Evolutionary conservation across 768 basidiomycete genomes (phyloP).

Genomic region (Leucosporidium scottii): DNA sequence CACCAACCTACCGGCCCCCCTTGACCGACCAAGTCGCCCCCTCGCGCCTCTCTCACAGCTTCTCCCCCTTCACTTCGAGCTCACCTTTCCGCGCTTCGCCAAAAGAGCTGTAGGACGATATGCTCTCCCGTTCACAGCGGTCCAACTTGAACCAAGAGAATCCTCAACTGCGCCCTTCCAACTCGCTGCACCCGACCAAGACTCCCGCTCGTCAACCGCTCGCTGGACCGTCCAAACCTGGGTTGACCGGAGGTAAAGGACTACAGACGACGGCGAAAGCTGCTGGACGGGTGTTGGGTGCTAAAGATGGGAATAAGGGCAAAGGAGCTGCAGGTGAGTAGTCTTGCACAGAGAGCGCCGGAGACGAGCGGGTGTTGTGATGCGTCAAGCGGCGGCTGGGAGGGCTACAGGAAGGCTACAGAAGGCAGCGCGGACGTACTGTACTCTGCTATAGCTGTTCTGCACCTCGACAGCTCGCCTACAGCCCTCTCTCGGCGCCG

Average conservation of each 20-base stretch:
- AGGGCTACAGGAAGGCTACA: background rate
- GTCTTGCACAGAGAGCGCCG: background rate
- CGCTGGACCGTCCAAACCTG: background rate
- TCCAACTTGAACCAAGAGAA: no score
- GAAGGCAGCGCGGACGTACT: background rate
- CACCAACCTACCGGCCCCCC: no score
- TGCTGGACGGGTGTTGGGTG: background rate
- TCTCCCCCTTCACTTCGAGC: no score
- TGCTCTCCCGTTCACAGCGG: no score
- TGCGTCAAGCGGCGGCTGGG: background rate
- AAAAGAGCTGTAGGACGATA: no score
- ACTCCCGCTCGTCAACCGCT: background rate
- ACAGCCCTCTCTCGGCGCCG: background rate
- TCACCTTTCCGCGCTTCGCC: no score
- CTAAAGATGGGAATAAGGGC: background rate
- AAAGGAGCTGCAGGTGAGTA: background rate
- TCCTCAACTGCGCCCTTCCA: no score
- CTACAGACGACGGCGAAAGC: background rate
- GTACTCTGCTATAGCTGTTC: background rate
- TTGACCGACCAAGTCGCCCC: no score
- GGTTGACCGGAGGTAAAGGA: background rate
- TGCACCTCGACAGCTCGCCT: background rate
- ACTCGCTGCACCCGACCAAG: background rate
- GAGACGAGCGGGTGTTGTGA: background rate
- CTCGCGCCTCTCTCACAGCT: no score